Evolutionary conservation across 2,329 filamentous ascomycete genomes (phyloP).

Genomic region (Epichloe bromicola): DNA sequence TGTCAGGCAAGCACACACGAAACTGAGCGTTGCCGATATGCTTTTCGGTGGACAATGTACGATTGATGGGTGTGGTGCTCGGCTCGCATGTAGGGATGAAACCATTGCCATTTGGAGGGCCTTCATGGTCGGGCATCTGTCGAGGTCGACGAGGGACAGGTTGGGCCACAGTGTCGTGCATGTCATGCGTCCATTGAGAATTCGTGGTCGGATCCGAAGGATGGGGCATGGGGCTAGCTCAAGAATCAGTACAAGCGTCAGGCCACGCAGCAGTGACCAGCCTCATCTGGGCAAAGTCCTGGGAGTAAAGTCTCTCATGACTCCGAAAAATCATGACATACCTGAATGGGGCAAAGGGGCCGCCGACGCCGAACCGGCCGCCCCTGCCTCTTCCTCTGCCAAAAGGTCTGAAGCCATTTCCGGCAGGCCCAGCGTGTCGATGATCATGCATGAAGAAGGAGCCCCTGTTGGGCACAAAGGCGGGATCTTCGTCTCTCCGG

Average conservation of each 20-base stretch:
- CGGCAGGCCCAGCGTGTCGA: slow-evolving; percentile 60
- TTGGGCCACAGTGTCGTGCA: slow-evolving; percentile 61
- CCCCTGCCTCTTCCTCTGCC: slow-evolving; percentile 52
- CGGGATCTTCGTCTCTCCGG: slow-evolving; percentile 76
- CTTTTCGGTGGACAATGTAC: slow-evolving; percentile 71
- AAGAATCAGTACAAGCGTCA: slow-evolving; percentile 16
- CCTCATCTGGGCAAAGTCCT: neutral
- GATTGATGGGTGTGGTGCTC: slow-evolving; percentile 53
- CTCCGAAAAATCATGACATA: slow-evolving; percentile 29
- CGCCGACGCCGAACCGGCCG: slow-evolving; percentile 45
- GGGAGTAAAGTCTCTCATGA: neutral
- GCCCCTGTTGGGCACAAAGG: slow-evolving; percentile 92
- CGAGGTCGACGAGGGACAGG: slow-evolving; percentile 29
- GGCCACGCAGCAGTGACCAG: neutral
- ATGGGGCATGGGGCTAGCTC: slow-evolving; percentile 26
- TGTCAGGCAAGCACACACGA: slow-evolving; percentile 64
- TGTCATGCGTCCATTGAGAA: slow-evolving; percentile 83
- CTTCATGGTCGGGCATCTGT: slow-evolving; percentile 31
- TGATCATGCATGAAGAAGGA: slow-evolving; percentile 98
- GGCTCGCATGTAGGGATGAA: slow-evolving; percentile 43
- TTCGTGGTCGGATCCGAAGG: slow-evolving; percentile 51
- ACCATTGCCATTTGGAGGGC: slow-evolving; percentile 40
- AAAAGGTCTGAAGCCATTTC: slow-evolving; percentile 66
- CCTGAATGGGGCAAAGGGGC: slow-evolving; percentile 48
- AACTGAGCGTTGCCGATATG: slow-evolving; percentile 76